Evolutionary conservation across 805 yeast species (phyloP).

Genomic region (Metschnikowia chrysomelidarum): DNA sequence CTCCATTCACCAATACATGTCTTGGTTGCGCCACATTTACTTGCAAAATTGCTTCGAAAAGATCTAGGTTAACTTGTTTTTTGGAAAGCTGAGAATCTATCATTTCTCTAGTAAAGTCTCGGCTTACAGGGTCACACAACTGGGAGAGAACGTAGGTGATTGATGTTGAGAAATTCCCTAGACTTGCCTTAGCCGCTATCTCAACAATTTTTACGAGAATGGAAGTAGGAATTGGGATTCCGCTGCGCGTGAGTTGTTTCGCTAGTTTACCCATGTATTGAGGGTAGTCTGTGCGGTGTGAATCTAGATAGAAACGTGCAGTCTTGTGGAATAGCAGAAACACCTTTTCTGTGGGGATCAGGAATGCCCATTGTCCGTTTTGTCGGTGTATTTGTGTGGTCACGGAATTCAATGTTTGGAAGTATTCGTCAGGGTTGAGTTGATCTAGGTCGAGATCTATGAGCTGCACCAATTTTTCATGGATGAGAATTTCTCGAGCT

Average conservation of each 20-base stretch:
- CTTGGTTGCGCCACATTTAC: conserved; percentile 2
- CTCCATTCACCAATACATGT: conserved; percentile 19
- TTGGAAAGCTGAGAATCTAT: conserved; percentile 12
- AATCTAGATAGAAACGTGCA: conserved; percentile 9
- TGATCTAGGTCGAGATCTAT: conserved; percentile 10
- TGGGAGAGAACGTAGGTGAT: conserved; percentile 11
- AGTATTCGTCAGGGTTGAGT: conserved; percentile 10
- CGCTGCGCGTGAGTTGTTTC: conserved; percentile 16
- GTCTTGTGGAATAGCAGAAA: conserved; percentile 21
- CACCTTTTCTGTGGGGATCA: conserved; percentile 12
- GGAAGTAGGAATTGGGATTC: conserved; percentile 15
- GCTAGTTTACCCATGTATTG: conserved; percentile 28
- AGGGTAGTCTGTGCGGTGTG: conserved; percentile 21
- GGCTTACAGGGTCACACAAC: conserved; percentile 3
- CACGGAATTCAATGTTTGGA: conserved; percentile 22
- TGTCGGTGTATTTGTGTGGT: conserved; percentile 20
- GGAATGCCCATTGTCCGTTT: conserved; percentile 10
- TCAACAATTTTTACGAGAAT: conserved; percentile 27
- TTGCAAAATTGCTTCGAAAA: conserved; percentile 17
- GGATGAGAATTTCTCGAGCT: conserved; percentile 20
- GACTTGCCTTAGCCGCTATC: conserved; percentile 21
- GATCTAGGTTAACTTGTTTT: conserved; percentile 13
- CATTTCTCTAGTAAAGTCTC: conserved; percentile 20
- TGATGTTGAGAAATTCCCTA: conserved; percentile 10
- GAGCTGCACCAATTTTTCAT: conserved; percentile 20